Base-by-base conservation (phyloP, 352 stramenopile species). In the Saprolegnia parasitica region DNA sequence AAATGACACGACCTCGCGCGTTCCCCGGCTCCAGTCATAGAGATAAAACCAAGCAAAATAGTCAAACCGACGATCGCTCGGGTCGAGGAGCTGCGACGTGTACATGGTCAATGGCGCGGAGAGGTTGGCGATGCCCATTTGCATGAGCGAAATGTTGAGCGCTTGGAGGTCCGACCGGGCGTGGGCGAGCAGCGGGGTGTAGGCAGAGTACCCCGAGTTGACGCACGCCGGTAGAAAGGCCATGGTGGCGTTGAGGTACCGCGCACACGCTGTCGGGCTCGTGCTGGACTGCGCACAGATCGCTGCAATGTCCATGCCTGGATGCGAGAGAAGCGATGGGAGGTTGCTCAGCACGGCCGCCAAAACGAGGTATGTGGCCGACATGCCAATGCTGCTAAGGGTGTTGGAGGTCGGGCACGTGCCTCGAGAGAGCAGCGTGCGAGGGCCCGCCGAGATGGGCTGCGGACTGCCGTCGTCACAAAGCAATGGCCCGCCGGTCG, bases 1-100 rank as follows among this genome's bases (percentile, higher is more conserved):
- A n/a, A 66, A 54, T 23, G 58, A 66, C 35, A 66, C 58, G 23
- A 66, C 58, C 15, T 66, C 58, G 26, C 58, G 40, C 15, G 15
- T 16, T 0, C 58, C 58, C 11, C 13, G 20, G 10, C 20, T 40
- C 58, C 58, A 66, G 8, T 66, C 58, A 29, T 47, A 52, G 20
- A 66, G 18, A n/a, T 55, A 21, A 21, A 47, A 39, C 58, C 58
- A 66, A 1, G 29, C 58, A 52, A 66, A 49, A 13, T 24, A 40
- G n/a, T 66, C 13, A n/a, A 66, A 66, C 1, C 26, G 35, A 10
- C 18, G 40, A 15, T 66, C 58, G 9, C 4, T 29, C 6, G 58
- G 58, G 24, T 52, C 46, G 2, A 66, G 56, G 10, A 66, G 35
- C 24, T 20, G 13, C 11, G 13, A 20, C 8, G 24, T 20, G 35